Evolutionary conservation across 2,329 filamentous ascomycete species (phyloP).

Genomic region (Aspergillus arachidicola): DNA sequence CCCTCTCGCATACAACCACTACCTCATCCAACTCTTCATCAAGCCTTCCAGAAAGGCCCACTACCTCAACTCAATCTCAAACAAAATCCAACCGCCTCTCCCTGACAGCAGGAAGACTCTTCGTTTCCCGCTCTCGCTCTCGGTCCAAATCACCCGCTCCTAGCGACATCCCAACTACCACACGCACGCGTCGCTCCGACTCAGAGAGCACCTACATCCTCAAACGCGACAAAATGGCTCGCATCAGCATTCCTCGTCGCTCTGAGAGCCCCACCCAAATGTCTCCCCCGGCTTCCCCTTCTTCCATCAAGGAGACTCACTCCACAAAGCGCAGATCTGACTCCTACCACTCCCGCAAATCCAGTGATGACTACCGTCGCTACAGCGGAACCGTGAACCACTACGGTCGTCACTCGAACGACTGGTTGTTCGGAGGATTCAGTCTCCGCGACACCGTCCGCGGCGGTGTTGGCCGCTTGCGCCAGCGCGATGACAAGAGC

Average conservation of each 20-base stretch:
- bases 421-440: slow-evolving; percentile 55
- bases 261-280: slow-evolving; percentile 20
- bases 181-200: slow-evolving; percentile 5
- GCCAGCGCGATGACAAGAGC: slow-evolving; percentile 29
- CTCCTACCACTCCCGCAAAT: slow-evolving; percentile 28
- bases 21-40: slow-evolving; percentile 16
- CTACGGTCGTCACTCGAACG: slow-evolving; percentile 53
- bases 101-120: slow-evolving; percentile 12
- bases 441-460: slow-evolving; percentile 50
- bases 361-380: slow-evolving; percentile 39
- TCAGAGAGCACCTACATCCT: slow-evolving; percentile 11
- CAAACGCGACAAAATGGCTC: slow-evolving; percentile 6
- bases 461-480: slow-evolving; percentile 43
- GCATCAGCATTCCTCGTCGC: slow-evolving; percentile 14
- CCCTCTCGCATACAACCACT: slow-evolving; percentile 24
- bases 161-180: slow-evolving; percentile 13
- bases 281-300: neutral
- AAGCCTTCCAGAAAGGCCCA: neutral
- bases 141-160: slow-evolving; percentile 11
- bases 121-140: slow-evolving; percentile 8
- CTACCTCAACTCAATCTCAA: slow-evolving; percentile 10
- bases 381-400: slow-evolving; percentile 46
- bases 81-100: slow-evolving; percentile 2
- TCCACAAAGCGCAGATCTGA: slow-evolving; percentile 18
- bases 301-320: slow-evolving; percentile 10